Evolutionary conservation across 495 filamentous ascomycete species (phyloP), one percentile per base, ranked within the genome.

Genomic region (Trichoderma virens): DNA sequence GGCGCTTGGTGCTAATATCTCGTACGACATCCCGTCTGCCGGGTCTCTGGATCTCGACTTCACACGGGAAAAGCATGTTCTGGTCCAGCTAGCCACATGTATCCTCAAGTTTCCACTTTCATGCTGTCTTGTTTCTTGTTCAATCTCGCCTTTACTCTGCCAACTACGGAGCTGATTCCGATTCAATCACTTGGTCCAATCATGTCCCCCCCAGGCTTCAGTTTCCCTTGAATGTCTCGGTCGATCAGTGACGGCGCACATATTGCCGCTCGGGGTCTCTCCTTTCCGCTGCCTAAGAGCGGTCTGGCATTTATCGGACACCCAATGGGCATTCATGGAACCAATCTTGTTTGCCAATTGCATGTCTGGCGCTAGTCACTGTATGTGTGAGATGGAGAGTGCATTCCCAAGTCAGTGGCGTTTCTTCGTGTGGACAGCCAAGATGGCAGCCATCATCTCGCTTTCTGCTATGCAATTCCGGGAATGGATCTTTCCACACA

Each of bases 81-180:
- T 56, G 51, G 27, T 30, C 23, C 51, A 56, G 51, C 51, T 56
- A 56, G 51, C 51, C 51, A 56, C 51, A n/a, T 5, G 41, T 16
- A 28, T 20, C 8, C 7, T 20, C 30, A 8, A 56, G 25, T 56
- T 28, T 56, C 27, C 27, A 28, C 25, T 56, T 56, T 28, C 51
- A 28, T 56, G 51, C 41, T 45, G 41, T 43, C 41, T 35, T 45
- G 43, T 47, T n/a, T 56, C 51, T 28, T 56, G 11, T 28, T n/a
- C 9, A 56, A 30, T 56, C 23, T 30, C 51, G 2, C 13, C 30
- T 27, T 18, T 31, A 14, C 23, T 28, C 13, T 56, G 25, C 51
- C 23, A 13, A 27, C 11, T 9, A 2, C 27, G 51, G 51, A 56
- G 9, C 23, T 27, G 11, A 9, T 30, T 56, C 51, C 51, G 51